phyloP scores from a whole-genome alignment of 176 grass and related monocot genomes.

The Avena sativa region DNA sequence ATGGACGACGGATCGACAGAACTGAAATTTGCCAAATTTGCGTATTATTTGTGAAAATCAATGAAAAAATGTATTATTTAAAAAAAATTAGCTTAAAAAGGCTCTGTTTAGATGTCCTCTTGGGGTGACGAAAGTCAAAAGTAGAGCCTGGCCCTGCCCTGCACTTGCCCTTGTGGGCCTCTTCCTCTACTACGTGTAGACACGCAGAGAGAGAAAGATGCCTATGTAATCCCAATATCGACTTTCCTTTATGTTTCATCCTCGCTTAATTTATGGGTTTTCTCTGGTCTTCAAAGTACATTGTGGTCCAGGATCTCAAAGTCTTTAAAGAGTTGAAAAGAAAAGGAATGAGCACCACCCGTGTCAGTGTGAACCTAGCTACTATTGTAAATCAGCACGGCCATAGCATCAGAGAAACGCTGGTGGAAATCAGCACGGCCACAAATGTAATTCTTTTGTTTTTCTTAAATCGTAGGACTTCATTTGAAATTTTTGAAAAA shows the following conservation, averaged over 20 bases:
- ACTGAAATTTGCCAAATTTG: too few relatives aligned
- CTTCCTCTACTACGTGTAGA: neutral
- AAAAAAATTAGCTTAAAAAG: too few relatives aligned
- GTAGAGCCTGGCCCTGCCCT: neutral
- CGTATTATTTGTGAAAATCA: too few relatives aligned
- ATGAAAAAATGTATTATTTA: too few relatives aligned
- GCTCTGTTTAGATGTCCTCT: neutral
- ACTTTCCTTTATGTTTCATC: neutral
- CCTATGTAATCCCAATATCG: neutral
- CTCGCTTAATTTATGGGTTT: neutral
- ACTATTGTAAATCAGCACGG: too few relatives aligned
- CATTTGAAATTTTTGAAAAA: too few relatives aligned
- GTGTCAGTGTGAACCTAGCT: neutral
- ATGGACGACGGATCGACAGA: too few relatives aligned
- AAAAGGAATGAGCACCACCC: neutral
- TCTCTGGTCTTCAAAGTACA: neutral
- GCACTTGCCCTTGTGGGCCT: neutral
- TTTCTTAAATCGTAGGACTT: too few relatives aligned
- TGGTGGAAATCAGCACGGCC: too few relatives aligned
- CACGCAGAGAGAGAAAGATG: neutral
- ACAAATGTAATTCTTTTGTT: too few relatives aligned
- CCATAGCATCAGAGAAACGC: too few relatives aligned
- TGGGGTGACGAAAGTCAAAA: slow-evolving; percentile 20
- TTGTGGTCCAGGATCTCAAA: neutral
- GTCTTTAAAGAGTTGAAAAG: neutral